Evolutionary conservation across 176 grass and related monocot genomes (phyloP).

Genomic region (Triticum urartu): DNA sequence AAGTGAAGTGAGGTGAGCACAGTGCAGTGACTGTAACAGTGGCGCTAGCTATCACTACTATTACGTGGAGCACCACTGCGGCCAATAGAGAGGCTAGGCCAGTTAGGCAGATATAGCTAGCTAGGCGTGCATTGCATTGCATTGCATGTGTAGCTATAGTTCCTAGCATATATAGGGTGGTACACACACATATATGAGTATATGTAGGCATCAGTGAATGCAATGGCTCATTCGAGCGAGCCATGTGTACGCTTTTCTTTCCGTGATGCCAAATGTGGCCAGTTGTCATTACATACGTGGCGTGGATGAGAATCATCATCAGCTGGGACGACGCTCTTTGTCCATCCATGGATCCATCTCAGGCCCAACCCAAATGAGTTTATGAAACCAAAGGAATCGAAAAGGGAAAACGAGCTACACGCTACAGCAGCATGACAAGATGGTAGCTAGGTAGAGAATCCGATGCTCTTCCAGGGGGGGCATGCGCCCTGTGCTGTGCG

Average conservation of each 20-base stretch:
- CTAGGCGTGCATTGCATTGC: not conserved
- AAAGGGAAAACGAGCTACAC: not conserved
- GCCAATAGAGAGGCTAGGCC: not conserved
- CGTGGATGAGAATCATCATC: not conserved
- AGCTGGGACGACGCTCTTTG: not conserved
- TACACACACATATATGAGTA: too few relatives aligned
- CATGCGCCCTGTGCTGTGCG: too few relatives aligned
- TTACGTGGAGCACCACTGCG: not conserved
- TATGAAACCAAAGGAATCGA: too few relatives aligned
- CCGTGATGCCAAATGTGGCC: slow-evolving; percentile 4
- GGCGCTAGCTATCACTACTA: not conserved
- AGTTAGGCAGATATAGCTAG: not conserved
- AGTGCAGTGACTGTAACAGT: not conserved
- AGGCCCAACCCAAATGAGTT: not conserved
- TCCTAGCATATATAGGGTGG: too few relatives aligned
- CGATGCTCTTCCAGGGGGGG: not conserved
- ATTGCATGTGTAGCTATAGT: too few relatives aligned
- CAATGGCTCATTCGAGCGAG: not conserved
- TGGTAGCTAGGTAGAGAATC: not conserved
- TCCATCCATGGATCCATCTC: not conserved
- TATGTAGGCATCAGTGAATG: not conserved
- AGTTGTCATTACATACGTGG: not conserved
- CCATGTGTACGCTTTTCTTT: not conserved
- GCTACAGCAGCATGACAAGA: not conserved
- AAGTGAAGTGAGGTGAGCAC: slow-evolving; percentile 4